Evolutionary conservation across 169 alveolate species (phyloP), one percentile per base, ranked within the genome.

Genomic region (Eimeria tenella): DNA sequence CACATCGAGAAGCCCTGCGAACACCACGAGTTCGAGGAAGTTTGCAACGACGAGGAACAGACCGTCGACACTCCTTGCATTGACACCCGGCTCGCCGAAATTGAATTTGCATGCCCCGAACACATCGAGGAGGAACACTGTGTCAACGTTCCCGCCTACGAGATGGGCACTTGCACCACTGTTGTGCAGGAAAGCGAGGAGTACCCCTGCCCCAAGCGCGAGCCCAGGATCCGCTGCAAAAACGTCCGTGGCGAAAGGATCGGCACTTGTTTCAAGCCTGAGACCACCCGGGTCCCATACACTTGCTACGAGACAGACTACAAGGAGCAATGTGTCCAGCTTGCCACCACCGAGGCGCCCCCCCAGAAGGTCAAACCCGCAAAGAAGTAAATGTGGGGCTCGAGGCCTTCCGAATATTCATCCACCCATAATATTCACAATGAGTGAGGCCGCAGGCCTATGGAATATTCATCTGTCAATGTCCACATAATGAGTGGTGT

Each of bases 161-260:
- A 93, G 77, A 93, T 93, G 95, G 95, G 95, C 23, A 82, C 70
- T 50, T 93, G 95, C 82, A 84, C 84, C 49, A 42, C 93, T 5
- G 88, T 93, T n/a, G 77, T 93, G n/a, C 86, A 83, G 31, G 93
- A 83, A 13, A 88, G 87, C 49, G 93, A 93, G 58, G 93, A 83
- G 49, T 93, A 93, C 42, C 83, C 95, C n/a, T 93, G 95, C 79
- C 21, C 92, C 83, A 71, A 93, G 56, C 53, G 86, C 6, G 93
- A 82, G 73, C 95, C 95, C 19, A 68, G 56, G 17, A 71, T 93
- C n/a, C 88, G 75, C 13, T 93, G 95, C 77, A 56, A 79, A 19
- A n/a, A 58, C 19, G 82, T 86, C 10, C 89, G 88, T 7, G 88
- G 88, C 7, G 93, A 83, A 23, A 25, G 95, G 2, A 53, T 31